Evolutionary conservation across 495 filamentous ascomycete genomes (phyloP).

Genomic region (Aspergillus bridgeri): DNA sequence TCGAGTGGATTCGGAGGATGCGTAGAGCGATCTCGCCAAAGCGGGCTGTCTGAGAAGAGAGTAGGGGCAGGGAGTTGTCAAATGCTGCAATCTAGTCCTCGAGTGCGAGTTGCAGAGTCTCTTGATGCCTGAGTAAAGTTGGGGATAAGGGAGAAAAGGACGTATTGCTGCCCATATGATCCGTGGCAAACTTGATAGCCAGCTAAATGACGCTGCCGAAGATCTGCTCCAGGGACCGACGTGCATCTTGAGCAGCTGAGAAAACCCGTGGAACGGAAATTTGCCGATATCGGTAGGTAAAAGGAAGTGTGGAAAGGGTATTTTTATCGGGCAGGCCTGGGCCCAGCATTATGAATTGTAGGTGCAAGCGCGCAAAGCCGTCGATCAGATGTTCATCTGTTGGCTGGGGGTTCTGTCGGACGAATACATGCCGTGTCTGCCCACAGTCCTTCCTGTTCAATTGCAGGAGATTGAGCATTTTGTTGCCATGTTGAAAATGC

Average conservation of each 20-base stretch:
- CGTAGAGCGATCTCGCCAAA: not conserved
- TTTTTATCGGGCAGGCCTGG: not conserved
- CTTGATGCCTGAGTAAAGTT: not conserved
- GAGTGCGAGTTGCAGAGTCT: not conserved
- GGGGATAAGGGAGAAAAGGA: not conserved
- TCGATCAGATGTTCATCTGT: not conserved
- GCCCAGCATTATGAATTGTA: not conserved
- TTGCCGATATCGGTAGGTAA: not conserved
- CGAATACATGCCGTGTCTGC: not conserved
- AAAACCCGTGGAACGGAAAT: not conserved
- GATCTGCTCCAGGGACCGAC: not conserved
- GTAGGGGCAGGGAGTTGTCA: not conserved
- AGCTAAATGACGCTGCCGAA: not conserved
- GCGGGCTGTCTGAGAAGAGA: not conserved
- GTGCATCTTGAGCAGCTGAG: not conserved
- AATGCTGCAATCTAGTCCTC: not conserved
- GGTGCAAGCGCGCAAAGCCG: not conserved
- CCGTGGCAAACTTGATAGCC: not conserved
- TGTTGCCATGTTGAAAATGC: constrained; percentile 44
- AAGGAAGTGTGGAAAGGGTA: not conserved
- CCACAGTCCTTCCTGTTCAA: not conserved
- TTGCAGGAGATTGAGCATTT: constrained; percentile 2
- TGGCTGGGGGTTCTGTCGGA: not conserved
- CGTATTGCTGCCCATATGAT: not conserved
- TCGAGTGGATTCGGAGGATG: constrained; percentile 42